Evolutionary conservation across 208 protist species (phyloP).

Genomic region (Leishmania tarentolae): DNA sequence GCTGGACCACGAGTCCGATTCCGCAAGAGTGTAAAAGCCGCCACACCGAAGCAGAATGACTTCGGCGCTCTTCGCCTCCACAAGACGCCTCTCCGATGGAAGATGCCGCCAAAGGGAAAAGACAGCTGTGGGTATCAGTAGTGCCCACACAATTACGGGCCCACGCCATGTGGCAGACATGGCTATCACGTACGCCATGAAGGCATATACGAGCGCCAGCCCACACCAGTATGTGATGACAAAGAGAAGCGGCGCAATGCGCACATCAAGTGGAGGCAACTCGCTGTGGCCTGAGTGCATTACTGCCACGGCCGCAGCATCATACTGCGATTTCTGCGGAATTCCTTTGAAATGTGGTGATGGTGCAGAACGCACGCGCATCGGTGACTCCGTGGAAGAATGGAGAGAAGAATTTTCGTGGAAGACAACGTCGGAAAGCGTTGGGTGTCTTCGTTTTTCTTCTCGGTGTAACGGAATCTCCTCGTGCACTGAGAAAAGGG

Average conservation of each 20-base stretch:
- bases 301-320: neutral
- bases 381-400: neutral
- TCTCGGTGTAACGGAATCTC: neutral
- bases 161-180: constrained; percentile 22
- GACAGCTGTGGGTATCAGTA: constrained; percentile 16
- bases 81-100: constrained; percentile 7
- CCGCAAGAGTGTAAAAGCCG: constrained; percentile 19
- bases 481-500: neutral
- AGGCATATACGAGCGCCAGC: constrained; percentile 26
- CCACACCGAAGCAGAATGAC: constrained; percentile 18
- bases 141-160: constrained; percentile 25
- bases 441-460: neutral
- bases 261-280: constrained; percentile 13
- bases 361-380: neutral
- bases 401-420: neutral
- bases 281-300: neutral
- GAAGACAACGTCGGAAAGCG: neutral
- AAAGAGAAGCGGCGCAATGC: constrained; percentile 15
- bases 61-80: constrained; percentile 6
- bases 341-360: neutral
- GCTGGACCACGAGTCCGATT: neutral
- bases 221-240: constrained; percentile 25
- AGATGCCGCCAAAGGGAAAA: constrained; percentile 27
- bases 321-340: neutral
- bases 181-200: constrained; percentile 7